A percentile compares a stretch with the other conserved stretches of the same genome.
Evolutionary conservation across 2,329 filamentous ascomycete species (phyloP).

Genomic region (Davidsoniella australis): DNA sequence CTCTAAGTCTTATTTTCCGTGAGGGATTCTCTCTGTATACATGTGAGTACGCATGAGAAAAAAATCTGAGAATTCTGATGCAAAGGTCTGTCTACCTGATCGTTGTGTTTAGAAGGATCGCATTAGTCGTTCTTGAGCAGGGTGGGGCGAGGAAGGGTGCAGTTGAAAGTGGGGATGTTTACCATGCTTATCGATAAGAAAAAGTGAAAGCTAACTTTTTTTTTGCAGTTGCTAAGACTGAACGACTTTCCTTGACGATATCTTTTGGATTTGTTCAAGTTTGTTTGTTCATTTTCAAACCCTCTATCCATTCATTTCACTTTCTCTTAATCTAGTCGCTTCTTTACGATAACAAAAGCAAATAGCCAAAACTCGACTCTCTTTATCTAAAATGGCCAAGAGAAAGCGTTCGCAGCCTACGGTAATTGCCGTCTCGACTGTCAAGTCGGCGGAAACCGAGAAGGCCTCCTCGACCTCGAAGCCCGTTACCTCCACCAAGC

Average conservation of each 20-base stretch:
- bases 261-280: constrained; percentile 2
- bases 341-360: no score
- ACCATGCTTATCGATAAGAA: constrained; percentile 13
- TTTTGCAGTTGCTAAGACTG: background rate
- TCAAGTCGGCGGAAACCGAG: constrained; percentile 18
- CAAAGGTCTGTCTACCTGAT: background rate
- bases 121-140: background rate
- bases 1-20: no score
- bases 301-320: background rate
- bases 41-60: no score
- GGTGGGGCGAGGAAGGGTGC: background rate
- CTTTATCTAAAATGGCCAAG: constrained; percentile 26
- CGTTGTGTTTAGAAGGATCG: background rate
- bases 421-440: constrained; percentile 15
- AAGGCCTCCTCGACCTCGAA: constrained; percentile 14
- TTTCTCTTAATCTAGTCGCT: background rate
- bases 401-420: constrained; percentile 28
- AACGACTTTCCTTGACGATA: background rate
- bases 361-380: no score
- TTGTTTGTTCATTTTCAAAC: constrained; percentile 1
- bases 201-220: constrained; percentile 5
- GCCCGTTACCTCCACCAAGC: constrained; percentile 8
- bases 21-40: no score
- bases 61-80: no score
- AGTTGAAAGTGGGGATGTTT: constrained; percentile 5